Evolutionary conservation across 352 stramenopile species (phyloP).

Genomic region (Phytopythium litorale): DNA sequence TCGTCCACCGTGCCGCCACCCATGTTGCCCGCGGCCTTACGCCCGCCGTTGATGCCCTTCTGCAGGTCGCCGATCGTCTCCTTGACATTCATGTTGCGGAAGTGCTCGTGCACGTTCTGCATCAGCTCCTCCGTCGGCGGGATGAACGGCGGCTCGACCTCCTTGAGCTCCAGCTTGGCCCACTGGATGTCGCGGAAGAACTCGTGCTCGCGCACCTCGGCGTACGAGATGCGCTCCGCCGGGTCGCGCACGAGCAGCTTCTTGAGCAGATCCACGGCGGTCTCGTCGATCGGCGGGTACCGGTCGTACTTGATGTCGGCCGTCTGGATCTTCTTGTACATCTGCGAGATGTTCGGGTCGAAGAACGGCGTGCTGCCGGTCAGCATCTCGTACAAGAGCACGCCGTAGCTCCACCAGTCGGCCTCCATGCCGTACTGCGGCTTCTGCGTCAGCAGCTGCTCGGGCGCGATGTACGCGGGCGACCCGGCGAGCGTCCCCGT

Average conservation of each 20-base stretch:
- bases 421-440: conserved; percentile 84
- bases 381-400: conserved; percentile 89
- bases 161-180: conserved; percentile 69
- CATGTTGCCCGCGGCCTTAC: conserved; percentile 45
- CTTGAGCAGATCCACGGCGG: conserved; percentile 68
- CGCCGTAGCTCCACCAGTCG: conserved; percentile 91
- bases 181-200: conserved; percentile 78
- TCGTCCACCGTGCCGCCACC: conserved; percentile 48
- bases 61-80: conserved; percentile 69
- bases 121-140: conserved; percentile 77
- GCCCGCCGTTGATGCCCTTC: conserved; percentile 57
- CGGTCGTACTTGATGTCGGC: conserved; percentile 80
- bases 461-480: conserved; percentile 82
- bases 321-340: conserved; percentile 90
- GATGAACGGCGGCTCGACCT: conserved; percentile 78
- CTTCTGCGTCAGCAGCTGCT: conserved; percentile 81
- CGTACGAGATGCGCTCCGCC: conserved; percentile 51
- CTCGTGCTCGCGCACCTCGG: conserved; percentile 53
- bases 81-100: conserved; percentile 87
- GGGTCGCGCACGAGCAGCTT: conserved; percentile 78
- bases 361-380: conserved; percentile 88
- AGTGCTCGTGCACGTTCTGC: conserved; percentile 87
- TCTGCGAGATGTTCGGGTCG: conserved; percentile 77
- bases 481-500: conserved; percentile 77
- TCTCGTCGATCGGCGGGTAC: conserved; percentile 57